A percentile compares a stretch with the other conserved stretches of the same genome.
Evolutionary conservation across 257 asterid species (phyloP).

Genomic region (Ilex aquifolium): DNA sequence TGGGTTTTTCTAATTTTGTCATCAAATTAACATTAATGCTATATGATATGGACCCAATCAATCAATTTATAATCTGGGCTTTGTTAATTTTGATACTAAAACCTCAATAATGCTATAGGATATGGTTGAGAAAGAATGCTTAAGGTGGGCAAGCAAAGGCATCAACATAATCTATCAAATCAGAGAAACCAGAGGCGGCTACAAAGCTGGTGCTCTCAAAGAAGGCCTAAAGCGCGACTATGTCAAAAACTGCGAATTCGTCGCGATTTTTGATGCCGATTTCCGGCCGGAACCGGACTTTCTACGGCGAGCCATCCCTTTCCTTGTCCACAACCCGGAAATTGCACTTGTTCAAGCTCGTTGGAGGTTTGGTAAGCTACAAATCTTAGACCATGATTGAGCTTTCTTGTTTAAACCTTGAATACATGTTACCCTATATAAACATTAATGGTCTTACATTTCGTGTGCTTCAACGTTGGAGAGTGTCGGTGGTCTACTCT

Average conservation of each 20-base stretch:
- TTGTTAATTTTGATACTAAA: neutral
- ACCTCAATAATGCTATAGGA: slow-evolving; percentile 40
- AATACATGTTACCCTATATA: neutral
- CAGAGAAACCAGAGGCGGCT: slow-evolving; percentile 74
- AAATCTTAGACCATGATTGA: neutral
- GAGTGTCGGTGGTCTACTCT: slow-evolving; percentile 68
- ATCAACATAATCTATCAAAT: slow-evolving; percentile 73
- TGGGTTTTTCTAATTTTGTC: too few species aligned
- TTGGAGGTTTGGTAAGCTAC: slow-evolving; percentile 83
- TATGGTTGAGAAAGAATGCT: slow-evolving; percentile 85
- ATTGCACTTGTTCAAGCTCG: slow-evolving; percentile 92
- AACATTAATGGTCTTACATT: neutral
- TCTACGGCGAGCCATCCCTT: slow-evolving; percentile 77
- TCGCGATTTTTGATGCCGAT: slow-evolving; percentile 88
- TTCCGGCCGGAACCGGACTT: slow-evolving; percentile 95
- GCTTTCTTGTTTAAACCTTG: neutral
- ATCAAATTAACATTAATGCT: neutral
- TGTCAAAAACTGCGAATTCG: slow-evolving; percentile 75
- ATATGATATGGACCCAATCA: slow-evolving; percentile 51
- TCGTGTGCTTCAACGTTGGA: neutral
- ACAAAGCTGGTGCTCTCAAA: slow-evolving; percentile 97
- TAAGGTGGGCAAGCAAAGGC: slow-evolving; percentile 90
- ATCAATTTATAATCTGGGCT: too few species aligned
- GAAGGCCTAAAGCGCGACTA: slow-evolving; percentile 78
- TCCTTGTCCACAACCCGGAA: slow-evolving; percentile 61